A percentile compares a stretch with the other conserved stretches of the same genome.
Conservation (phyloP, 768 basidiomycete genomes). For the Multifurca ochricompacta region DNA sequence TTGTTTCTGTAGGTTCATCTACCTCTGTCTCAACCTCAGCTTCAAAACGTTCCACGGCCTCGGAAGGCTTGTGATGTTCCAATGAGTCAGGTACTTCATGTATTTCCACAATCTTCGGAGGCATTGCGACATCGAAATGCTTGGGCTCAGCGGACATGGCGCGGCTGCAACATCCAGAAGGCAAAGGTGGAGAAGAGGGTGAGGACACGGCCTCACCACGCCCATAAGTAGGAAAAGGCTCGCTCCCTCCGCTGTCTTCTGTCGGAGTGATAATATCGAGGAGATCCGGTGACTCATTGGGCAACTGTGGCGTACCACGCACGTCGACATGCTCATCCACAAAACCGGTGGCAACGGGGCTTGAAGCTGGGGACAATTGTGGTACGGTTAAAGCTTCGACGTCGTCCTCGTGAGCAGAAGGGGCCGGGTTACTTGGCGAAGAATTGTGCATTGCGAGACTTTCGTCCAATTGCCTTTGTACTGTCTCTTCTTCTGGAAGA, state of each 20-base stretch:
- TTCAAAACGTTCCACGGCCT: not conserved
- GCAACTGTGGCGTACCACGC: not conserved
- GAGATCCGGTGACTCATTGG: conserved; percentile 9
- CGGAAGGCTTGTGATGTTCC: conserved; percentile 4
- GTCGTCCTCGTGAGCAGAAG: not conserved
- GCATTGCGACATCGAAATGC: not conserved
- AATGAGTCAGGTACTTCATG: not conserved
- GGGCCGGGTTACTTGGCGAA: not conserved
- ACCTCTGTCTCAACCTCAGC: not conserved
- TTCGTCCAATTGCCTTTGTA: conserved; percentile 11
- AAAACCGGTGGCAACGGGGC: not conserved
- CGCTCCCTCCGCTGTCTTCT: conserved; percentile 2
- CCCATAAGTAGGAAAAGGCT: not conserved
- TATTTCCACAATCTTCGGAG: not conserved
- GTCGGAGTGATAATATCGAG: conserved; percentile 11
- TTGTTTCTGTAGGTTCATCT: not conserved
- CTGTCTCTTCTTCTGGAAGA: conserved; percentile 8
- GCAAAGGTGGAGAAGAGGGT: not conserved
- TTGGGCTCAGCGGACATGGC: not conserved
- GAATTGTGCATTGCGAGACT: not conserved
- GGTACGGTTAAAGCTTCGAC: not conserved
- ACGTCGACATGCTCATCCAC: conserved; percentile 5
- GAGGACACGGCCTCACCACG: not conserved
- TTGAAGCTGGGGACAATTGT: conserved; percentile 4
- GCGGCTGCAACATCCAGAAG: not conserved